A percentile compares a stretch with the other conserved stretches of the same genome.
Evolutionary conservation across 495 filamentous ascomycete genomes (phyloP).

Genomic region (Talaromyces stipitatus): DNA sequence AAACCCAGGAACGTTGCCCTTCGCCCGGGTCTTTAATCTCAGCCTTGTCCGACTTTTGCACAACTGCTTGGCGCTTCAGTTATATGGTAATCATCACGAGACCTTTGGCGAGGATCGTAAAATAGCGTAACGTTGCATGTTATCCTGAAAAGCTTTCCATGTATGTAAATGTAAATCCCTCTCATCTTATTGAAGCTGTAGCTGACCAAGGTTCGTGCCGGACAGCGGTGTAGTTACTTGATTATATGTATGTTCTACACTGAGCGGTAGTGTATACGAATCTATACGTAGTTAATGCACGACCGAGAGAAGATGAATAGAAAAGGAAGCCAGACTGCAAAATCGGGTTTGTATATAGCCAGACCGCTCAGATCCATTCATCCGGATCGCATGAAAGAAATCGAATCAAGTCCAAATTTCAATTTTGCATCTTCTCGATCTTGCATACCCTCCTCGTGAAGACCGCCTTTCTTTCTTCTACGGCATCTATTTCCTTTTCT

Average conservation of each 20-base stretch:
- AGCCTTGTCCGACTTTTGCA: neutral
- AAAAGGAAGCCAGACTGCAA: neutral
- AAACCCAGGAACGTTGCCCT: no score
- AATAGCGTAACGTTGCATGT: no score
- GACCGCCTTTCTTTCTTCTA: neutral
- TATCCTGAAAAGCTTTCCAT: no score
- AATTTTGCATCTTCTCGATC: neutral
- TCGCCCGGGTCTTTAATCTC: neutral
- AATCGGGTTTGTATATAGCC: neutral
- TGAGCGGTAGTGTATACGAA: neutral
- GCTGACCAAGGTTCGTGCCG: neutral
- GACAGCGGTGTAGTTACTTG: neutral
- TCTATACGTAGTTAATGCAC: neutral
- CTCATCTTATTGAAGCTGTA: neutral
- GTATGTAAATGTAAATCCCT: no score
- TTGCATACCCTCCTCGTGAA: neutral
- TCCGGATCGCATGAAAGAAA: neutral
- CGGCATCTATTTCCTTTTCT: neutral
- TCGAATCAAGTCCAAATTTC: neutral
- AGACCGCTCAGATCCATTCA: neutral
- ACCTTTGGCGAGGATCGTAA: neutral
- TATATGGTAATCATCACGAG: neutral
- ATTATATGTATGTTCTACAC: no score
- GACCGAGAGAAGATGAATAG: neutral
- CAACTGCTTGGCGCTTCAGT: neutral